Evolutionary conservation across 371 early-diverging fungal genomes (phyloP), one percentile per base, ranked within the genome.

Genomic region (Mortierella sp.): DNA sequence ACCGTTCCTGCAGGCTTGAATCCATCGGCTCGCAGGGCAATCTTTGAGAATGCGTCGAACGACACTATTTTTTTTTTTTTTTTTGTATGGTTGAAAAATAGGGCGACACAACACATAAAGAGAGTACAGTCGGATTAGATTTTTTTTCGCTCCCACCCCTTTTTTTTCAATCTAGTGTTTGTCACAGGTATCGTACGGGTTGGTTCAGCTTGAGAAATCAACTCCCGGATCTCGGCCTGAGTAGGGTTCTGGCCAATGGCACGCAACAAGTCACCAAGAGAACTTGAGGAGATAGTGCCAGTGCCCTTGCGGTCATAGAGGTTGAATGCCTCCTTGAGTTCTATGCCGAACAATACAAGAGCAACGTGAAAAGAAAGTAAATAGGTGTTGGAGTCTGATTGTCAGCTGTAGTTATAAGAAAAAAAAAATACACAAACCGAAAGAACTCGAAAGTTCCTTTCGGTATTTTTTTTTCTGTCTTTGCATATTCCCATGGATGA

Each of bases 301-400:
- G 93, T 91, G 63, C 95, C 97, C 73, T 95, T 94, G 83, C 95
- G 95, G 84, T 95, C 95, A 64, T 91, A 95, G 50, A 95, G 82
- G 51, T 91, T 90, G 72, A 95, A 95, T n/a, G 92, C 92, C 80
- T 94, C 94, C 83, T 92, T 89, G 85, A 87, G 93, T 72, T 91
- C 94, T 89, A 31, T 24, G 39, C 6, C 32, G 6, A 32, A 21
- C 5, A 56, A 14, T 21, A 31, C 21, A 44, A 0, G 11, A 39
- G n/a, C 49, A 37, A 21, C 27, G 12, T 21, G 12, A 27, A 42
- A 23, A 31, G 28, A 50, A 56, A 30, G 26, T n/a, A 28, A 43
- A 32, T 49, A 43, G 26, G 24, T 41, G 43, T 11, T 31, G 24
- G 32, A 34, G 24, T 28, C 2, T 4, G 47, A 37, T 56, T 11